Base-by-base conservation (phyloP, 805 yeast species). In the Pichia californica region DNA sequence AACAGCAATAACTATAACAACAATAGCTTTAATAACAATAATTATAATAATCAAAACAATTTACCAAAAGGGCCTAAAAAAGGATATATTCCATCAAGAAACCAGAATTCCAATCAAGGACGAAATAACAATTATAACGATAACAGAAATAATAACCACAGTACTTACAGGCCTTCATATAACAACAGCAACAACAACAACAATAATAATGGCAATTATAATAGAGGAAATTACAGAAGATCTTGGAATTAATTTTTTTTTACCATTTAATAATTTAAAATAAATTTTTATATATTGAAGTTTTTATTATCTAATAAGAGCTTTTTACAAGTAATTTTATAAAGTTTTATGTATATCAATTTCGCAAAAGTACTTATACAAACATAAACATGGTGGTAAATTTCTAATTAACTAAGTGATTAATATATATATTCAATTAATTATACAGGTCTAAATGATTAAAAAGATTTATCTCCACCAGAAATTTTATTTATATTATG, bases 401-500 rank as follows among this genome's bases (percentile, higher is more conserved):
- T n/a, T n/a, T n/a, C n/a, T n/a, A n/a, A n/a, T n/a, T n/a, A n/a
- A n/a, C n/a, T n/a, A n/a, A n/a, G n/a, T n/a, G n/a, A n/a, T n/a
- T n/a, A n/a, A n/a, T n/a, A n/a, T n/a, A n/a, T n/a, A n/a, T n/a
- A n/a, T n/a, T n/a, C n/a, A n/a, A n/a, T n/a, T n/a, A n/a, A n/a
- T n/a, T n/a, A n/a, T n/a, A n/a, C n/a, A n/a, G n/a, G n/a, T n/a
- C n/a, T n/a, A 31, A 20, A 31, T 3, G 11, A 20, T 31, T 44
- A 53, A 36, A 53, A 55, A 26, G 39, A 40, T 18, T 46, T 45
- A n/a, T 36, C 20, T 15, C 49, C 47, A 26, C 50, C 60, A 18
- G 48, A 48, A 4, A 62, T 16, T 25, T 54, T 52, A 26, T 66
- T 71, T 5, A 73, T 72, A 40, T 66, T 67, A 51, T 75, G 79